A percentile compares a stretch with the other conserved stretches of the same genome.
These are phyloP conservation scores for Moesziomyces parantarcticus DNA, from an alignment of 1,284 basidiomycete genomes.

Conservation along the genomic window DNA sequence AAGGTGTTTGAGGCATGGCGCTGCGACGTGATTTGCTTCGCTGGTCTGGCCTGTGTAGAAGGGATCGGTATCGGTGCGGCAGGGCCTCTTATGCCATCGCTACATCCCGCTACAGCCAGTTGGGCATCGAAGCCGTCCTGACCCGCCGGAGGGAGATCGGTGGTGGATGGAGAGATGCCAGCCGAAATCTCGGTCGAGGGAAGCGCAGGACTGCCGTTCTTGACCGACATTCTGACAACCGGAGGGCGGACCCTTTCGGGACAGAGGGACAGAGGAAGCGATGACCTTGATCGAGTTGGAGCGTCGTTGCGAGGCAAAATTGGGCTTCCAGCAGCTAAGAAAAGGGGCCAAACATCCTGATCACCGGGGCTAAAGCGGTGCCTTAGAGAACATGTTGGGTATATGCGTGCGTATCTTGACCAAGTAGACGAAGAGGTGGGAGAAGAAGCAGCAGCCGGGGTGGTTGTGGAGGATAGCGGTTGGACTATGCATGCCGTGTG, in stretches of 20 bases:
- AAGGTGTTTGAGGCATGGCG: slow-evolving; percentile 46
- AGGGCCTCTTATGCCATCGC: slow-evolving; percentile 6
- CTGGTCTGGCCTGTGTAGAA: slow-evolving; percentile 7
- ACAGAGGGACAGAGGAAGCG: too few species aligned
- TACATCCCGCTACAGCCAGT: slow-evolving; percentile 21
- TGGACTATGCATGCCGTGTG: neutral
- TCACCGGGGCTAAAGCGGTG: too few species aligned
- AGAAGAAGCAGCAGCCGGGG: neutral
- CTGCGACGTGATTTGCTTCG: slow-evolving; percentile 29
- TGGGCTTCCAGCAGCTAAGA: too few species aligned
- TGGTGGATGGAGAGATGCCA: slow-evolving; percentile 11
- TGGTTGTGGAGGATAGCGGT: neutral
- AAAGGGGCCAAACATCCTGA: too few species aligned
- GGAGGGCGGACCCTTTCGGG: too few species aligned
- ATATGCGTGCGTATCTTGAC: too few species aligned
- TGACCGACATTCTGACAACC: slow-evolving; percentile 3
- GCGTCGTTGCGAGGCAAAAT: too few species aligned
- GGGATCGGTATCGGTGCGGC: slow-evolving; percentile 31
- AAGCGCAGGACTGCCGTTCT: slow-evolving; percentile 26
- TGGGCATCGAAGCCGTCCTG: slow-evolving; percentile 43
- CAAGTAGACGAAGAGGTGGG: too few species aligned
- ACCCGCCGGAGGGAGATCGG: slow-evolving; percentile 30
- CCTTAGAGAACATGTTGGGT: too few species aligned
- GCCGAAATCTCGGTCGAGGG: slow-evolving; percentile 42
- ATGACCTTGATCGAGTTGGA: too few species aligned